A percentile compares a stretch with the other conserved stretches of the same genome.
Conservation (phyloP, 805 yeast species). For the Candida tammaniensis region DNA sequence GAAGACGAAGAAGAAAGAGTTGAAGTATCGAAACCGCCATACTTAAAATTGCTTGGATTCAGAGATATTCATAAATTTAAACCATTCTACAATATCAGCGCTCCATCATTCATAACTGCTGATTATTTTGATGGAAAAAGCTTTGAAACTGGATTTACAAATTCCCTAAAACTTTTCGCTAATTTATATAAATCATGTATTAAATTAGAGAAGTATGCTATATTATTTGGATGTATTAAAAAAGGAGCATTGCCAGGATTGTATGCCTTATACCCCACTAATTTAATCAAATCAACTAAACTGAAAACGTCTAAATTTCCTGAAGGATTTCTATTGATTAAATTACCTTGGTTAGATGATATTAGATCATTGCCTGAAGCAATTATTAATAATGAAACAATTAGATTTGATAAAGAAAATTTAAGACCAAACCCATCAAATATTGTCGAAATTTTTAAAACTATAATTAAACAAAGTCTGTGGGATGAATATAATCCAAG, state of each 20-base stretch:
- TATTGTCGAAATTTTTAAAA: constrained; percentile 17
- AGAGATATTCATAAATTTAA: constrained; percentile 44
- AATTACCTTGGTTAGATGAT: constrained; percentile 74
- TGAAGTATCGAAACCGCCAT: constrained; percentile 38
- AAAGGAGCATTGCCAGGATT: constrained; percentile 52
- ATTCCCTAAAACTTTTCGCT: constrained; percentile 66
- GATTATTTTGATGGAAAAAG: constrained; percentile 45
- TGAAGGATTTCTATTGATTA: constrained; percentile 69
- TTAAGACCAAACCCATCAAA: constrained; percentile 11
- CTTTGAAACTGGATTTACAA: constrained; percentile 43
- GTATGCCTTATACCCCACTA: constrained; percentile 59
- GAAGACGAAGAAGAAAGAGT: constrained; percentile 15
- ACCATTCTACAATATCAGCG: constrained; percentile 50
- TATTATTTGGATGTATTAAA: constrained; percentile 70
- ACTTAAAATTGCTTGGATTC: constrained; percentile 68
- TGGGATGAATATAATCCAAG: constrained; percentile 52
- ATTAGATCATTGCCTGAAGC: constrained; percentile 60
- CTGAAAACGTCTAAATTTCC: constrained; percentile 33
- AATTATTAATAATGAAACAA: constrained; percentile 17
- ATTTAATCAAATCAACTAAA: constrained; percentile 19
- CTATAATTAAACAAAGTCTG: constrained; percentile 36
- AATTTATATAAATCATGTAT: constrained; percentile 62
- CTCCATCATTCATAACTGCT: constrained; percentile 66
- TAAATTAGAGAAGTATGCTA: constrained; percentile 52
- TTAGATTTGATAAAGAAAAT: constrained; percentile 18